phyloP scores from a whole-genome alignment of 495 filamentous ascomycete genomes.

The Aspergillus campestris region DNA sequence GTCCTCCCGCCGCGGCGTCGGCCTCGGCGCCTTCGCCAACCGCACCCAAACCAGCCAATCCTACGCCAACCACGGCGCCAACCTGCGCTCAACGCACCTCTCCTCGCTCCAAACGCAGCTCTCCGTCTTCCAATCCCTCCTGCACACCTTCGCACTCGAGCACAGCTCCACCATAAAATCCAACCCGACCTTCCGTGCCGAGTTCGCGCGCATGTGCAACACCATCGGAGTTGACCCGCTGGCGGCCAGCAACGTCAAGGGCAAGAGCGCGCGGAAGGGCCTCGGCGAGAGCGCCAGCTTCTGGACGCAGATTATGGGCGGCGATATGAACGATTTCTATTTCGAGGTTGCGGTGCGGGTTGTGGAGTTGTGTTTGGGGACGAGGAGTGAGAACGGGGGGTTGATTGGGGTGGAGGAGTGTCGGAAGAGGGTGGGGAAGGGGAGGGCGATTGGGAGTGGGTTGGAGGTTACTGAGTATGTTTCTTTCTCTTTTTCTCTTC shows the following conservation, averaged over 20 bases:
- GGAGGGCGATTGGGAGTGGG: constrained; percentile 58
- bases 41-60: constrained; percentile 69
- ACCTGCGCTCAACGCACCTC: constrained; percentile 71
- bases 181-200: constrained; percentile 86
- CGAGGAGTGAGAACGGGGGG: constrained; percentile 85
- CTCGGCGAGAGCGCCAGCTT: constrained; percentile 52
- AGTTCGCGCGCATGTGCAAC: constrained; percentile 97
- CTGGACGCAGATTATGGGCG: constrained; percentile 87
- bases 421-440: constrained; percentile 59
- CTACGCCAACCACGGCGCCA: constrained; percentile 80
- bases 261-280: constrained; percentile 38
- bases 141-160: constrained; percentile 89
- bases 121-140: constrained; percentile 85
- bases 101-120: constrained; percentile 84
- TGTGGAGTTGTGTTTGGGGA: constrained; percentile 85
- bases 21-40: constrained; percentile 85
- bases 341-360: constrained; percentile 91
- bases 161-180: constrained; percentile 93
- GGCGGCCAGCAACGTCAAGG: constrained; percentile 57
- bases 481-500: neutral
- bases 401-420: constrained; percentile 80
- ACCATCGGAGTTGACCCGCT: constrained; percentile 94
- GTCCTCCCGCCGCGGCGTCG: constrained; percentile 59
- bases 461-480: constrained; percentile 61
- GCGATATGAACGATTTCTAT: constrained; percentile 94